Evolutionary conservation across 805 yeast genomes (phyloP).

Genomic region (Zygosaccharomyces kombuchaensis): DNA sequence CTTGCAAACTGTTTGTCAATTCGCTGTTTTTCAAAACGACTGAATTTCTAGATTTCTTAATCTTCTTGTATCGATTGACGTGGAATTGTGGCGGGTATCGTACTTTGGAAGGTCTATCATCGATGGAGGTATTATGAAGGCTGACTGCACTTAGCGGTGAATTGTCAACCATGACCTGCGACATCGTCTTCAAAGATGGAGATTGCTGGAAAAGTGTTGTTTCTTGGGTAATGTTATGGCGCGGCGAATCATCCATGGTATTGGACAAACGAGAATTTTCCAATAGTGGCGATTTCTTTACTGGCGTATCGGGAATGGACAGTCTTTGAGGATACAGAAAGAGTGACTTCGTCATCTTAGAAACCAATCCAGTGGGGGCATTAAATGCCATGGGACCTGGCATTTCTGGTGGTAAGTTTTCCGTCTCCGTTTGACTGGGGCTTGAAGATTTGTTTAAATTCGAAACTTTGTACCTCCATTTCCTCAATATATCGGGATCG

Average conservation of each 20-base stretch:
- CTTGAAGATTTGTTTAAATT: constrained; percentile 11
- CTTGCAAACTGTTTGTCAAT: constrained; percentile 32
- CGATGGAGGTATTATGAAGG: neutral
- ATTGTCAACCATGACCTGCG: constrained; percentile 17
- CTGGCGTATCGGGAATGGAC: constrained; percentile 32
- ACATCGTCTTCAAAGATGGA: constrained; percentile 18
- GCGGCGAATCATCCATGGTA: constrained; percentile 16
- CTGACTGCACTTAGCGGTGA: constrained; percentile 18
- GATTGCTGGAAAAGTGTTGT: constrained; percentile 19
- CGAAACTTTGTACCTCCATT: constrained; percentile 18
- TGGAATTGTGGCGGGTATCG: constrained; percentile 15
- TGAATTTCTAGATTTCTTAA: constrained; percentile 30
- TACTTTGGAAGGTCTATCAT: constrained; percentile 6
- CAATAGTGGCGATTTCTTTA: constrained; percentile 30
- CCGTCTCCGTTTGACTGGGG: constrained; percentile 9
- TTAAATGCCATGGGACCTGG: constrained; percentile 30
- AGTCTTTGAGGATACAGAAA: constrained; percentile 23
- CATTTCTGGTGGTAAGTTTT: constrained; percentile 11
- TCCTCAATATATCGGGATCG: constrained; percentile 20
- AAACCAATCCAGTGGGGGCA: constrained; percentile 26
- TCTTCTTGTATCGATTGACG: constrained; percentile 22
- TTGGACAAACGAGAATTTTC: constrained; percentile 11
- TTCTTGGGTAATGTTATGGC: constrained; percentile 18
- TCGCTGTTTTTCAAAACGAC: constrained; percentile 29
- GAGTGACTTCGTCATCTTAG: constrained; percentile 23